Conservation (phyloP, 306 rosid genomes). For the Dryas octopetala region DNA sequence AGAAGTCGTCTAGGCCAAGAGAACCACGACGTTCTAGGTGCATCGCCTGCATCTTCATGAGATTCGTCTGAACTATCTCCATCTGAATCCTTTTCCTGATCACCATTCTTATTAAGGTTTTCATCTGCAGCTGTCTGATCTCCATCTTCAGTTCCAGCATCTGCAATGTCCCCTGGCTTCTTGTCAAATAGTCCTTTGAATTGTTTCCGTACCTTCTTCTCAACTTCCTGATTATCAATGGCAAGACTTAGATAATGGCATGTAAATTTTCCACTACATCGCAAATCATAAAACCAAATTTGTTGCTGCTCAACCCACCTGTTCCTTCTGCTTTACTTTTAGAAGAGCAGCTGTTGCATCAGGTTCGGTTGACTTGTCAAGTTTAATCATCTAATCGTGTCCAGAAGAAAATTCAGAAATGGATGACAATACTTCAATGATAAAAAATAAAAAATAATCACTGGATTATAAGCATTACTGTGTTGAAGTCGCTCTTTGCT, state of each 20-base stretch:
- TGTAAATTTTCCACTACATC: not conserved
- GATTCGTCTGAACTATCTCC: constrained; percentile 47
- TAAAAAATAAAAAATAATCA: not conserved
- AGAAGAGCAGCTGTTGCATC: constrained; percentile 86
- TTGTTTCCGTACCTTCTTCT: constrained; percentile 73
- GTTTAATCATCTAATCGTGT: constrained; percentile 67
- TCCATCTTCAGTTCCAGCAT: constrained; percentile 42
- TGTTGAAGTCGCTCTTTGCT: constrained; percentile 76
- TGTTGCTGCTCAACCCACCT: constrained; percentile 46
- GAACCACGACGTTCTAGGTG: constrained; percentile 49
- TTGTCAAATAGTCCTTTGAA: constrained; percentile 91
- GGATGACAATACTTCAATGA: not conserved
- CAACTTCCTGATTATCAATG: constrained; percentile 58
- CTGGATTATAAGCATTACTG: constrained; percentile 39
- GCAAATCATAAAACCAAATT: not conserved
- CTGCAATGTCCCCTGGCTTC: constrained; percentile 89
- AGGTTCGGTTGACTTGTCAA: constrained; percentile 70
- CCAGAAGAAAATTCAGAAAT: constrained; percentile 24
- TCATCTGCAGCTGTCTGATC: constrained; percentile 36
- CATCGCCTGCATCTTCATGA: constrained; percentile 45
- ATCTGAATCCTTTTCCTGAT: constrained; percentile 39
- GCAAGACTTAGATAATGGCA: not conserved
- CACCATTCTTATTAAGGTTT: constrained; percentile 35
- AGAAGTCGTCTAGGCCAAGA: constrained; percentile 67
- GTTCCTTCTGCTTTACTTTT: constrained; percentile 75